Percentiles rank a stretch among this genome's conserved stretches.
Evolutionary conservation across 257 asterid species (phyloP).

Genomic region (Solanum neorickii): DNA sequence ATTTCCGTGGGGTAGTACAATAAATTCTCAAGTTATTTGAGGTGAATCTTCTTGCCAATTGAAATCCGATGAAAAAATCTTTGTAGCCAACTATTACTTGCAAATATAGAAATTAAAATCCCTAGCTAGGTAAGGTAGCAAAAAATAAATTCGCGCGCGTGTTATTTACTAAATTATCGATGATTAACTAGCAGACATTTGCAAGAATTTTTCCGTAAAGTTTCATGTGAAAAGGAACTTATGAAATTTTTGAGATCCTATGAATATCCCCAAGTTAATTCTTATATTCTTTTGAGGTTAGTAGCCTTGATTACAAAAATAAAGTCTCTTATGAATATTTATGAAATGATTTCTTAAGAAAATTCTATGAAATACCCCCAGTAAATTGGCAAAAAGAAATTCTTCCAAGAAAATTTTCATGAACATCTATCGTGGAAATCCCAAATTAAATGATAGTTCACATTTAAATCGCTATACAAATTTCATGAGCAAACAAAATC

Average conservation of each 20-base stretch:
- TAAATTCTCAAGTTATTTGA: too few species aligned
- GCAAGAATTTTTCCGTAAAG: neutral
- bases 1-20: too few species aligned
- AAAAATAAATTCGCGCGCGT: too few species aligned
- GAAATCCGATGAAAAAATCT: too few species aligned
- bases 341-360: neutral
- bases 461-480: neutral
- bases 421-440: neutral
- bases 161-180: too few species aligned
- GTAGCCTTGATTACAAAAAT: neutral
- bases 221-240: neutral
- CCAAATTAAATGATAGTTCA: neutral
- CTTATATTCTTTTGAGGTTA: neutral
- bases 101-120: too few species aligned
- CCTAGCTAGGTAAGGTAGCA: too few species aligned
- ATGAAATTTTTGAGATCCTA: too few species aligned
- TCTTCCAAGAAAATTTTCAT: neutral
- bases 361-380: neutral
- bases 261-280: neutral
- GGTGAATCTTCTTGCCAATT: too few species aligned
- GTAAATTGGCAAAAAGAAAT: neutral
- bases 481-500: neutral
- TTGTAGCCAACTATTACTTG: too few species aligned
- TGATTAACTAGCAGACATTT: too few species aligned
- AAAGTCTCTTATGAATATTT: neutral